Percentiles rank a stretch among this genome's conserved stretches.
phyloP scores from a whole-genome alignment of 768 basidiomycete genomes.

The Tulasnella calospora region DNA sequence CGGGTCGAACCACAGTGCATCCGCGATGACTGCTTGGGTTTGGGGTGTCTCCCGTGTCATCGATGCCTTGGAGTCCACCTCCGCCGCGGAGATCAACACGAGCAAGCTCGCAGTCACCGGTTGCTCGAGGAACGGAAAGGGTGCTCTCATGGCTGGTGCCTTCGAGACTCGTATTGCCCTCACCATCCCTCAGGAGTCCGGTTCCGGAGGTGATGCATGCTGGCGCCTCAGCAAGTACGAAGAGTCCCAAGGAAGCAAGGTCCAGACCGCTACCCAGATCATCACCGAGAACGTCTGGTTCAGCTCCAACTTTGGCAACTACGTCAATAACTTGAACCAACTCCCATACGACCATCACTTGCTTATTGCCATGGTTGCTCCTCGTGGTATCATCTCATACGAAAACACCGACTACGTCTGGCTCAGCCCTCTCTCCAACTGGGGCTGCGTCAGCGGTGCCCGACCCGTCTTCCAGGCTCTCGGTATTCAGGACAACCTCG shows the following conservation, averaged over 20 bases:
- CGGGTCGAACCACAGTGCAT: slow-evolving; percentile 45
- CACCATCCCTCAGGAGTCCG: slow-evolving; percentile 60
- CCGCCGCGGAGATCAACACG: slow-evolving; percentile 47
- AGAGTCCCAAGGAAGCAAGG: slow-evolving; percentile 41
- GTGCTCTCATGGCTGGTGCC: slow-evolving; percentile 54
- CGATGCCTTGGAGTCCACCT: slow-evolving; percentile 52
- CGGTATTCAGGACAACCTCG: slow-evolving; percentile 46
- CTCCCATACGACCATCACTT: slow-evolving; percentile 58
- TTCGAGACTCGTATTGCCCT: slow-evolving; percentile 56
- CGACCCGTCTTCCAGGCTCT: slow-evolving; percentile 50
- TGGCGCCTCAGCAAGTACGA: slow-evolving; percentile 56
- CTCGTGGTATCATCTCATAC: slow-evolving; percentile 49
- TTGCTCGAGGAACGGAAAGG: slow-evolving; percentile 59
- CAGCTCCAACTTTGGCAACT: slow-evolving; percentile 47
- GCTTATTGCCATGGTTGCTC: slow-evolving; percentile 53
- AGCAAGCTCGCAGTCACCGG: slow-evolving; percentile 52
- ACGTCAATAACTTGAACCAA: slow-evolving; percentile 42
- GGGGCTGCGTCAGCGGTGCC: slow-evolving; percentile 48
- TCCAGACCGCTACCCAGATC: slow-evolving; percentile 56
- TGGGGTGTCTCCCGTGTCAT: slow-evolving; percentile 59
- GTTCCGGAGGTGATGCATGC: slow-evolving; percentile 55
- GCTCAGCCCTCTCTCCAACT: slow-evolving; percentile 51
- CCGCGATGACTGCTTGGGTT: slow-evolving; percentile 59
- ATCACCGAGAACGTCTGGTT: slow-evolving; percentile 61
- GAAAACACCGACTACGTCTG: slow-evolving; percentile 55